Percentiles rank a stretch among this genome's conserved stretches.
Evolutionary conservation across 805 yeast species (phyloP).

Genomic region (Isabelozyma heimii): DNA sequence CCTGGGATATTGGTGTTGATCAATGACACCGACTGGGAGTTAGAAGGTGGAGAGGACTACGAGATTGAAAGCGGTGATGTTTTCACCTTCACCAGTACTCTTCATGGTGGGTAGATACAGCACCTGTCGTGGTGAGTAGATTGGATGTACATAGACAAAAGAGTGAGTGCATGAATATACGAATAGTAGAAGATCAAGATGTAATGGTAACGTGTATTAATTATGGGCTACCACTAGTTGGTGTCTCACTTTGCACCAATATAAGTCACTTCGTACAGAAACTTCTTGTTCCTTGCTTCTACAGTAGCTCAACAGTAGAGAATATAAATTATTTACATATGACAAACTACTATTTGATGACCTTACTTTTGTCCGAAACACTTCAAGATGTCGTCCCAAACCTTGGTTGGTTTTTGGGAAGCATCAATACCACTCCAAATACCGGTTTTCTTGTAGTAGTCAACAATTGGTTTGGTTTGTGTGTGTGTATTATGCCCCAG

Average conservation of each 20-base stretch:
- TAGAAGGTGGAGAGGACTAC: conserved; percentile 85
- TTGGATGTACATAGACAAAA: too few relatives aligned
- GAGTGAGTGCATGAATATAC: too few relatives aligned
- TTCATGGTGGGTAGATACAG: conserved; percentile 91
- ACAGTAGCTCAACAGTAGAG: background rate
- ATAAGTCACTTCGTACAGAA: background rate
- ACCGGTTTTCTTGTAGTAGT: conserved; percentile 86
- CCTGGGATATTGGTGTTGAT: conserved; percentile 91
- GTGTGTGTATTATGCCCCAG: background rate
- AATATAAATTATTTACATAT: background rate
- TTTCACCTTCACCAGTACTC: conserved; percentile 84
- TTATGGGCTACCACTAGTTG: too few relatives aligned
- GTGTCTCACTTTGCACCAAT: too few relatives aligned
- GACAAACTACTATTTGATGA: background rate
- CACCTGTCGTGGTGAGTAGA: conserved; percentile 89
- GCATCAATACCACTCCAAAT: conserved; percentile 98
- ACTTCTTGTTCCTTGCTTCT: too few relatives aligned
- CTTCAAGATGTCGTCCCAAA: conserved; percentile 85
- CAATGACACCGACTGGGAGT: conserved; percentile 96
- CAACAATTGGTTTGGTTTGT: conserved; percentile 98
- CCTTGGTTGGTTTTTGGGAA: conserved; percentile 83
- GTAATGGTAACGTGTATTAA: too few relatives aligned
- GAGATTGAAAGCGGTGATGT: conserved; percentile 73
- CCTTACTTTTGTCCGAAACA: conserved; percentile 61
- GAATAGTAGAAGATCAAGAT: background rate